These are phyloP conservation scores for Podospora anserina DNA, from an alignment of 495 filamentous ascomycete species.

Conservation along the genomic window DNA sequence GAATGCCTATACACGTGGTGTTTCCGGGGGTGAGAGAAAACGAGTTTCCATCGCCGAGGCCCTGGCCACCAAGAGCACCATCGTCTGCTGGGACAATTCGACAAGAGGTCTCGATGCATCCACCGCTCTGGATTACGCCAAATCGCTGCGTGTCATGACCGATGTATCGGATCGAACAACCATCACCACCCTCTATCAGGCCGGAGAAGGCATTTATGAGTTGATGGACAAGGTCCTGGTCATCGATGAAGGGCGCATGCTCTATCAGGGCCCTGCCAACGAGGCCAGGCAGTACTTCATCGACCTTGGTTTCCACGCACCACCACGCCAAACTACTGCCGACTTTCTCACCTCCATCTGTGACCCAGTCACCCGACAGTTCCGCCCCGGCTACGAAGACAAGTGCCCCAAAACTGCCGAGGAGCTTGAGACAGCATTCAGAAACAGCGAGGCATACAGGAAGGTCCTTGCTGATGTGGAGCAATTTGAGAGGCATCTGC, in stretches of 20 bases:
- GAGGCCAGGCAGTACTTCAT: constrained; percentile 61
- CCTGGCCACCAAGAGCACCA: constrained; percentile 43
- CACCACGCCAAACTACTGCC: constrained; percentile 56
- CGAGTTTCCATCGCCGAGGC: constrained; percentile 56
- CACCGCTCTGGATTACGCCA: constrained; percentile 77
- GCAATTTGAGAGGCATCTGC: constrained; percentile 44
- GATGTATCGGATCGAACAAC: constrained; percentile 78
- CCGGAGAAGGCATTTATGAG: constrained; percentile 78
- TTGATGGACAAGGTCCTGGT: constrained; percentile 70
- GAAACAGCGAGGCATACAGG: constrained; percentile 51
- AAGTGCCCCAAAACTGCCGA: constrained; percentile 66
- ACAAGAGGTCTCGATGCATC: constrained; percentile 78
- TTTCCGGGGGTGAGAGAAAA: constrained; percentile 61
- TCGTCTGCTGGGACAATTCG: constrained; percentile 65
- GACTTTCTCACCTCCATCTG: constrained; percentile 76
- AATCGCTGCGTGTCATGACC: constrained; percentile 75
- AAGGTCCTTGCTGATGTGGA: constrained; percentile 49
- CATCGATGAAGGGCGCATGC: constrained; percentile 63
- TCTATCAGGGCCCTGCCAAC: constrained; percentile 62
- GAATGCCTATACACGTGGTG: constrained; percentile 74
- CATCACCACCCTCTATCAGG: constrained; percentile 80
- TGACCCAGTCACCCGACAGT: constrained; percentile 59
- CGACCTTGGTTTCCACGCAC: constrained; percentile 56
- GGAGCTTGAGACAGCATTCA: constrained; percentile 65
- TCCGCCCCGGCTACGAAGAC: constrained; percentile 59